phyloP scores from a whole-genome alignment of 2,329 filamentous ascomycete genomes.

The Arthrobotrys entomopaga region DNA sequence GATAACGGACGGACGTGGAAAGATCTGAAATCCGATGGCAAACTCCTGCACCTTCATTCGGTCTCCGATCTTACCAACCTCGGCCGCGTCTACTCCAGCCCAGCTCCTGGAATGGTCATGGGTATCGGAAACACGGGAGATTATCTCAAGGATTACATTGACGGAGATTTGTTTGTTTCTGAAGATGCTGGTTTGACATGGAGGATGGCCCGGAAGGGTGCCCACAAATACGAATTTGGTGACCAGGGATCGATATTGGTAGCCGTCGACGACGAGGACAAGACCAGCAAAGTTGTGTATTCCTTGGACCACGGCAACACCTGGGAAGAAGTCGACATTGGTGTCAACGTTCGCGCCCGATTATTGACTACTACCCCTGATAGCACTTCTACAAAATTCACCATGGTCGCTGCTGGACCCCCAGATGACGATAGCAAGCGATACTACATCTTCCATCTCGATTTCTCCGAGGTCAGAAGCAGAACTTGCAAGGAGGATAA shows the following conservation, averaged over 20 bases:
- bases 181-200: slow-evolving; percentile 90
- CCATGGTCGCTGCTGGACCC: slow-evolving; percentile 74
- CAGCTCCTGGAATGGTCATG: slow-evolving; percentile 92
- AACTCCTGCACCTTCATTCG: slow-evolving; percentile 86
- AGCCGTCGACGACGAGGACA: slow-evolving; percentile 76
- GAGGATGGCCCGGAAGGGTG: slow-evolving; percentile 77
- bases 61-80: slow-evolving; percentile 84
- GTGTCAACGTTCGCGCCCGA: slow-evolving; percentile 74
- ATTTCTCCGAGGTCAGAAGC: slow-evolving; percentile 85
- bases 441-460: slow-evolving; percentile 77
- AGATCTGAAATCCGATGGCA: slow-evolving; percentile 72
- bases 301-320: slow-evolving; percentile 88
- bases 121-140: slow-evolving; percentile 90
- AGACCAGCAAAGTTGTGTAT: slow-evolving; percentile 75
- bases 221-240: slow-evolving; percentile 96
- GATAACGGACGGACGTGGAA: slow-evolving; percentile 92
- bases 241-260: slow-evolving; percentile 90
- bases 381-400: slow-evolving; percentile 90
- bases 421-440: slow-evolving; percentile 65
- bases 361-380: slow-evolving; percentile 89
- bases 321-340: slow-evolving; percentile 79
- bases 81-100: slow-evolving; percentile 90
- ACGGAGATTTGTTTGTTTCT: slow-evolving; percentile 86
- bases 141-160: slow-evolving; percentile 73
- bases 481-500: slow-evolving; percentile 77